Base-by-base conservation (phyloP, 129 eudicot genomes). In the Mikania micrantha region DNA sequence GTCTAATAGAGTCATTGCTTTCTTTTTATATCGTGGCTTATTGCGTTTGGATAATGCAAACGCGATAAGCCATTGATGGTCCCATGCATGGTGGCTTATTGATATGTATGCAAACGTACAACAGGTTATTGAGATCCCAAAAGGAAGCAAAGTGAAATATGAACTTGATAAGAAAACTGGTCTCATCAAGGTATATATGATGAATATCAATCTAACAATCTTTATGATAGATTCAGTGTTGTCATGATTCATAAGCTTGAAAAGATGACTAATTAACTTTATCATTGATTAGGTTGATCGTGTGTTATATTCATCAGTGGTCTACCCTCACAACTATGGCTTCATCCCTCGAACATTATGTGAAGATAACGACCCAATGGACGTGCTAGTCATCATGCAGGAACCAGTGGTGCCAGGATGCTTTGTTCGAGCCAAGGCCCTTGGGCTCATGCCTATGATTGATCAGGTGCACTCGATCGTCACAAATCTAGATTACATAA, bases 401-500 rank as follows among this genome's bases (percentile, higher is more conserved):
- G 96, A 92, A 66, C 98, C 91, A 19, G 95, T 88, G 58, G 70
- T 82, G 48, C 95, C 98, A 6, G 98, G 98, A 69, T 85, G 96
- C 69, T 88, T 92, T 70, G 86, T 92, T 75, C 85, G 98, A 45
- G 98, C 96, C 64, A 82, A 85, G 78, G 95, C 98, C 36, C 81
- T 91, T 40, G 98, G 98, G 35, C 82, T 88, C 58, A 91, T 91
- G 98, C 96, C 98, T 64, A 92, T 92, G 98, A 86, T 92, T 76
- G 98, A 92, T 74, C 96, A 88, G 94, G 98, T 92, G 47, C 11
- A 27, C 12, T 5, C 36, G 3, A 17, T 31, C 22, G 35, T 20
- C 47, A 35, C 5, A 24, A 50, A 29, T 42, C 25, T 0, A 17
- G 1, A 40, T 21, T 40, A 36, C 64, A 74, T 49, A 22, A 66